A percentile compares a stretch with the other conserved stretches of the same genome.
phyloP scores from a whole-genome alignment of 1,284 basidiomycete species.

The Sutorius eximius region DNA sequence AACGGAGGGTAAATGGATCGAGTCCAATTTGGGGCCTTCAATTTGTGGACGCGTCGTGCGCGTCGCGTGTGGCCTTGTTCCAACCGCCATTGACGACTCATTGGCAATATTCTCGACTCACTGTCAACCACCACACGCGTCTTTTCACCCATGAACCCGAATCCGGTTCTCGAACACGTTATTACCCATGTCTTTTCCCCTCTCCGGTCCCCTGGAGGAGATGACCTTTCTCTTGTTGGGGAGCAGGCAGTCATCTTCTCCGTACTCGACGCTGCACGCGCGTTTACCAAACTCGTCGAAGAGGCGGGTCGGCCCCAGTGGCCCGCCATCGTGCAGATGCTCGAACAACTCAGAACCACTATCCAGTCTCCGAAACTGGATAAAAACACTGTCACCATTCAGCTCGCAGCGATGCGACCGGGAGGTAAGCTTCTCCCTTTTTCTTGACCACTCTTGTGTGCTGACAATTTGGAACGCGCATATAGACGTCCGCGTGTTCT shows the following conservation, averaged over 20 bases:
- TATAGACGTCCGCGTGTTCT: too few species aligned
- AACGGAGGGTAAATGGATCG: too few species aligned
- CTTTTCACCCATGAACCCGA: too few species aligned
- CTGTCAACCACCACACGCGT: too few species aligned
- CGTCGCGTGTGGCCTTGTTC: too few species aligned
- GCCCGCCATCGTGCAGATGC: constrained; percentile 1
- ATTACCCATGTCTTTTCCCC: constrained; percentile 28
- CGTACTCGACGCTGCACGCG: neutral
- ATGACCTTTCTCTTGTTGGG: constrained; percentile 11
- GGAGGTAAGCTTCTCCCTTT: constrained; percentile 11
- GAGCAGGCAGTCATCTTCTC: constrained; percentile 13
- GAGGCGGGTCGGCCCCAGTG: constrained; percentile 4
- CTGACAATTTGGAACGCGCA: neutral
- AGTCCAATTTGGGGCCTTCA: too few species aligned
- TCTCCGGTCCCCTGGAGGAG: constrained; percentile 12
- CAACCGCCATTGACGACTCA: too few species aligned
- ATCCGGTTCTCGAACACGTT: constrained; percentile 4
- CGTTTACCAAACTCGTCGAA: neutral
- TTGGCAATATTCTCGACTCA: too few species aligned
- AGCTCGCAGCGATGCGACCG: constrained; percentile 7
- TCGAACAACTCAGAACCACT: constrained; percentile 4
- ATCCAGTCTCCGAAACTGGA: constrained; percentile 1
- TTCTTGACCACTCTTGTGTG: neutral
- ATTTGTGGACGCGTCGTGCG: too few species aligned
- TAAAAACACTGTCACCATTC: neutral